A percentile compares a stretch with the other conserved stretches of the same genome.
These are phyloP conservation scores for Vickermania ingenoplastis DNA, from an alignment of 208 protist species.

Conservation along the genomic window DNA sequence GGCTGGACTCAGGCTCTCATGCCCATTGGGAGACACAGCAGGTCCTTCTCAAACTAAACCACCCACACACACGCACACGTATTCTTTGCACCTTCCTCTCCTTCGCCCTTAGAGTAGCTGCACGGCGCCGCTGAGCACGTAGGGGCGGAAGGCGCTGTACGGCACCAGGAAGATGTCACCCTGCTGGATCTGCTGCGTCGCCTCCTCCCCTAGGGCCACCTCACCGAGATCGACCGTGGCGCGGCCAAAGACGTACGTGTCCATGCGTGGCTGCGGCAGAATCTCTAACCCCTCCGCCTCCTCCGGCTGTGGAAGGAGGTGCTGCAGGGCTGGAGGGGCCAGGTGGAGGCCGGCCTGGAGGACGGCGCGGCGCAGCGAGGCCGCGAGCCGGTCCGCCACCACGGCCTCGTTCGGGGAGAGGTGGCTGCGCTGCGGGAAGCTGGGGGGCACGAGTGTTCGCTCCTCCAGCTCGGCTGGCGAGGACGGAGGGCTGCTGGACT, in stretches of 20 bases:
- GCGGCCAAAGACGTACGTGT: conserved; percentile 72
- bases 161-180: conserved; percentile 81
- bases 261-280: conserved; percentile 56
- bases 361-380: conserved; percentile 19
- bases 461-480: neutral
- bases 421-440: conserved; percentile 30
- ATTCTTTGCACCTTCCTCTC: neutral
- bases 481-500: neutral
- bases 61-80: too few species aligned
- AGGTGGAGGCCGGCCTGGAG: conserved; percentile 49
- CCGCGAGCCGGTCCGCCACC: conserved; percentile 67
- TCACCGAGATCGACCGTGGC: conserved; percentile 70
- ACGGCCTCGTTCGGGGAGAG: conserved; percentile 54
- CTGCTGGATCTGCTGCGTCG: conserved; percentile 52
- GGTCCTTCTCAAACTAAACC: too few species aligned
- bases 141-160: conserved; percentile 56
- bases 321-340: conserved; percentile 42
- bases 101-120: conserved; percentile 37
- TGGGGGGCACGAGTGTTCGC: neutral
- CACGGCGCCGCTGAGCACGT: conserved; percentile 58
- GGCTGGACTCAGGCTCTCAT: too few species aligned
- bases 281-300: conserved; percentile 72
- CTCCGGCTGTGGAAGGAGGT: conserved; percentile 45
- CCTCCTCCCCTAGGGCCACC: conserved; percentile 59
- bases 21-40: too few species aligned